Evolutionary conservation across 179 eudicot species (phyloP), one percentile per base, ranked within the genome.

Genomic region (Vitellaria paradoxa): DNA sequence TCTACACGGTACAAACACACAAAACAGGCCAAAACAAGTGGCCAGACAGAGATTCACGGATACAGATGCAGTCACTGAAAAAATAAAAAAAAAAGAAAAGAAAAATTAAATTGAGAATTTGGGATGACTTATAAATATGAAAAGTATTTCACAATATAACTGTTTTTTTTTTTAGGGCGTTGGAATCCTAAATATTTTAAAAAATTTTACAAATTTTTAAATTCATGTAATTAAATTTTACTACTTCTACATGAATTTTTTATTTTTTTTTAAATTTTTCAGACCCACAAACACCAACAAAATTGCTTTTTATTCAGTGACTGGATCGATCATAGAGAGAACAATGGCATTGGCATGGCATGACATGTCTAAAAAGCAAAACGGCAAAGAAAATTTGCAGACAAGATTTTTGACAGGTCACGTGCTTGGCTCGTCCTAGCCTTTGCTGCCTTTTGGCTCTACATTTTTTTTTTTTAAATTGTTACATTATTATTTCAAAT

Each of bases 391-490:
- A 47, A 61, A 13, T 62, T 26, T 70, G 81, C 81, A 75, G 81
- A 63, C 59, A 77, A 81, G 66, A 52, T 49, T 75, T 77, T 80
- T 80, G 85, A 75, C 82, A 79, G 79, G 68, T 92, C 97, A 92
- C 93, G 93, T 88, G 93, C 89, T 80, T 84, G 88, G 73, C 81
- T 86, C 85, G 92, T 92, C 90, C 52, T 79, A 68, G 83, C 81
- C 87, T 77, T 85, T 85, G 84, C 81, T 91, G 83, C 81, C 83
- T 81, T 87, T 85, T 50, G 75, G 13, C 47, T 40, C n/a, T 13
- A n/a, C 20, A 2, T 12, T 24, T 10, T 17, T 1, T 26, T 30
- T 37, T 40, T 8, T 20, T 10, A n/a, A 30, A 30, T 30, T 30
- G 2, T 30, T 30, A 30, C 2, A 30, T 30, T 10, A 24, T 14